Base-by-base conservation (phyloP, 257 asterid species). In the Nicotiana knightiana region DNA sequence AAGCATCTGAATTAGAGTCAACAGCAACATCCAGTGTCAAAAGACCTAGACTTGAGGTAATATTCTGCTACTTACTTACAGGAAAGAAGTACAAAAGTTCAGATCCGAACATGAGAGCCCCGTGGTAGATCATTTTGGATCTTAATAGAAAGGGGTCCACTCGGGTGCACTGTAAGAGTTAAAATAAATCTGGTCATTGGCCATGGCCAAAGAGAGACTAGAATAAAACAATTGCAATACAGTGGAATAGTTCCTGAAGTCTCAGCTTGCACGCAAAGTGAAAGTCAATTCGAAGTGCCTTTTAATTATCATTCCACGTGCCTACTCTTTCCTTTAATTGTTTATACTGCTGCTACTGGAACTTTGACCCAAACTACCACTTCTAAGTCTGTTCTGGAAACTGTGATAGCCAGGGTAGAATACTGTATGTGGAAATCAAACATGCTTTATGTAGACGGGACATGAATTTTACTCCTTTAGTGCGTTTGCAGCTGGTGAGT, bases 1-100 rank as follows among this genome's bases (percentile, higher is more conserved):
- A 93, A 48, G 21, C 84, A 87, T 91, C 93, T 82, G 98, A 93
- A 84, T 91, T 93, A 85, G 98, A 95, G 89, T 95, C 98, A 82
- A 95, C 97, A 71, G 97, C 94, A 79, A 95, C 97, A 80, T 93
- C 98, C 37, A 83, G 87, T 67, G 59, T 82, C 77, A 90, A 89
- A 87, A 88, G 89, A 89, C 92, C 97, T 79, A 88, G 89, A 77
- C 70, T 83, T 80, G 95, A 92, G 97, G 97, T 94, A 87, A 87
- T 81, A 61, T 39, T 65, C 67, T 48, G 53, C 85, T 76, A 16
- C 79, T 61, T 75, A 13, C 16, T 80, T 57, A 51, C 63, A 51
- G 62, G 61, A 73, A 9, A 48, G 51, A 73, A 13, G 79, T 48
- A 12, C 39, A 73, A 48, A 73, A 73, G 24, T 48, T 37, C 59